These are phyloP conservation scores for Phytophthora palmivora DNA, from an alignment of 352 stramenopile genomes.

Conservation along the genomic window DNA sequence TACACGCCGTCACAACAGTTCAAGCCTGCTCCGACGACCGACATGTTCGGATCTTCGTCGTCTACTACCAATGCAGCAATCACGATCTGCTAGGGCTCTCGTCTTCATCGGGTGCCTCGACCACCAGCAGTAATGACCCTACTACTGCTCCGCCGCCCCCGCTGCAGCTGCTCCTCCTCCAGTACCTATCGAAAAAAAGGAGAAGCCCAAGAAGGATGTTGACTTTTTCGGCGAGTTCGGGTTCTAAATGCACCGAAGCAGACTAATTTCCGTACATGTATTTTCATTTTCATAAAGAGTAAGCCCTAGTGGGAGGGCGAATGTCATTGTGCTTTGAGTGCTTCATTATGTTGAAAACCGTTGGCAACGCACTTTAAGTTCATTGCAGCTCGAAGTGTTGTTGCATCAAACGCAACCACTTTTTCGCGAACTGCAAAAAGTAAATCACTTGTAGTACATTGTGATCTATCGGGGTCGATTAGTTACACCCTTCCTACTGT, in stretches of 20 bases:
- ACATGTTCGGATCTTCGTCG: slow-evolving; percentile 54
- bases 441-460: slow-evolving; percentile 10
- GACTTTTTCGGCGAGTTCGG: slow-evolving; percentile 89
- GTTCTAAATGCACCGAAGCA: slow-evolving; percentile 47
- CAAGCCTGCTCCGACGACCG: slow-evolving; percentile 49
- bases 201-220: slow-evolving; percentile 79
- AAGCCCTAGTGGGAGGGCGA: slow-evolving; percentile 27
- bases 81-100: slow-evolving; percentile 40
- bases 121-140: slow-evolving; percentile 31
- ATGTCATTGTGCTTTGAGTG: slow-evolving; percentile 28
- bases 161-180: slow-evolving; percentile 36
- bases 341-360: not conserved
- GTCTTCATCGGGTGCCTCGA: slow-evolving; percentile 23
- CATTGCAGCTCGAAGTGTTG: no score
- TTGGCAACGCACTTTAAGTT: no score
- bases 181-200: slow-evolving; percentile 36
- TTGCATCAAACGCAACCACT: not conserved
- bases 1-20: slow-evolving; percentile 28
- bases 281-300: slow-evolving; percentile 35
- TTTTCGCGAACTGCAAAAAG: not conserved
- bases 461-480: slow-evolving; percentile 45
- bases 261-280: slow-evolving; percentile 11
- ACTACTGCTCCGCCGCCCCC: slow-evolving; percentile 22
- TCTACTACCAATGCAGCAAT: slow-evolving; percentile 37
- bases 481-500: slow-evolving; percentile 43